Evolutionary conservation across 768 basidiomycete genomes (phyloP), one percentile per base, ranked within the genome.

Genomic region (Lentinula edodes): DNA sequence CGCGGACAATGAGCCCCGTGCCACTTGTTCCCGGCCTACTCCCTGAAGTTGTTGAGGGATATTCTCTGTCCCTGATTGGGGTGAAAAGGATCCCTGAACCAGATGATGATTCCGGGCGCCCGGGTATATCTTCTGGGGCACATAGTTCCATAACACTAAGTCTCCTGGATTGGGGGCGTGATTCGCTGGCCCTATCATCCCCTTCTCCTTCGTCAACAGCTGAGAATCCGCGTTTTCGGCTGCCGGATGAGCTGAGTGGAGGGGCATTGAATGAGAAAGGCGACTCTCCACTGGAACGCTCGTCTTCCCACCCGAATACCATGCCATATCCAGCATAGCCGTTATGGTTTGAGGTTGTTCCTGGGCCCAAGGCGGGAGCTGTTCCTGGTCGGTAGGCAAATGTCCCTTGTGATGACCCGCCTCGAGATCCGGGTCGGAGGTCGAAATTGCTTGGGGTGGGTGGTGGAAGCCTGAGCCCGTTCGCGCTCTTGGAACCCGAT

Each of bases 221-320:
- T 48, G 58, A 48, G 34, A 52, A 52, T 38, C 59, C 51, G 18
- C 59, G 48, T 23, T 60, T 60, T 13, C 35, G 48, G 18, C 48
- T 60, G 18, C 46, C 34, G 16, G 43, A 50, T 20, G 59, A 38
- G 51, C 18, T 50, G 41, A 51, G 50, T 34, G 51, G 50, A 41
- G 59, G 59, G 10, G 59, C 59, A 32, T 60, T 60, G 59, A 60
- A 60, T 5, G 59, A 60, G 51, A 60, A 60, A 28, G 59, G 59
- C 20, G 59, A 60, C 1, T 60, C 59, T 9, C 50, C 48, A 32
- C 38, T 52, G 13, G 42, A 43, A 15, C 48, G 45, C 12, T 48
- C 45, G 45, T 59, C 58, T 46, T 48, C 58, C 45, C 48, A 59
- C 38, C 59, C 41, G 39, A 20, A 28, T 13, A 23, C 58, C 43